Evolutionary conservation across 83 land plant species (phyloP).

Genomic region (Diphasiastrum complanatum): DNA sequence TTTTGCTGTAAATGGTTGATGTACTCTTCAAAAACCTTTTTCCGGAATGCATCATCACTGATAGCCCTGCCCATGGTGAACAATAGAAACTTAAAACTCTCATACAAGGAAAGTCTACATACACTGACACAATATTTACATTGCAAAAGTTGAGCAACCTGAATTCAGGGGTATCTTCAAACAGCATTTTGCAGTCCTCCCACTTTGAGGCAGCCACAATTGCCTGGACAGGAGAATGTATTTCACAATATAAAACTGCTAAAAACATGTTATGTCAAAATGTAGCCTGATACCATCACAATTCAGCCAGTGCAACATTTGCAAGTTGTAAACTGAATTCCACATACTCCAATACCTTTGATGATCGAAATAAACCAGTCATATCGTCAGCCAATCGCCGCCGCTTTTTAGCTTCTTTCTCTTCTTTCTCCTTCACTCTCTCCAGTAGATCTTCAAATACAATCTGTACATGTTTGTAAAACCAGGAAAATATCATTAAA

Average conservation of each 20-base stretch:
- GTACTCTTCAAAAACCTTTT: conserved; percentile 81
- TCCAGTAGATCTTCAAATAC: conserved; percentile 83
- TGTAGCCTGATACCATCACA: too few species aligned
- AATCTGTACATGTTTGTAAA: conserved; percentile 59
- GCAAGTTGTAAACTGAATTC: too few species aligned
- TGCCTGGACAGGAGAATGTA: conserved; percentile 41
- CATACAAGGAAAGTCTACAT: background rate
- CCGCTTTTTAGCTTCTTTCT: conserved; percentile 91
- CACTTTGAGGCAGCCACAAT: conserved; percentile 62
- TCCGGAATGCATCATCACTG: conserved; percentile 52
- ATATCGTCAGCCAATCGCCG: conserved; percentile 82
- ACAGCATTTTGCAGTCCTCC: conserved; percentile 63
- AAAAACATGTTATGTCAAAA: too few species aligned
- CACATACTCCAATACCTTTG: conserved; percentile 49
- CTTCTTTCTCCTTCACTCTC: conserved; percentile 79
- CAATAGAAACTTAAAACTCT: background rate
- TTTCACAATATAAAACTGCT: too few species aligned
- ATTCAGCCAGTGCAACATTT: too few species aligned
- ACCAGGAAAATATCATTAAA: background rate
- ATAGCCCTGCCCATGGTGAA: conserved; percentile 44
- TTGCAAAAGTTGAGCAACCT: conserved; percentile 33
- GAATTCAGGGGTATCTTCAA: conserved; percentile 63
- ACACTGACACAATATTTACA: background rate
- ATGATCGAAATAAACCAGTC: conserved; percentile 41
- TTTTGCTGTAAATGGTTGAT: conserved; percentile 61